phyloP scores from a whole-genome alignment of 129 eudicot genomes.

The Dittrichia graveolens region DNA sequence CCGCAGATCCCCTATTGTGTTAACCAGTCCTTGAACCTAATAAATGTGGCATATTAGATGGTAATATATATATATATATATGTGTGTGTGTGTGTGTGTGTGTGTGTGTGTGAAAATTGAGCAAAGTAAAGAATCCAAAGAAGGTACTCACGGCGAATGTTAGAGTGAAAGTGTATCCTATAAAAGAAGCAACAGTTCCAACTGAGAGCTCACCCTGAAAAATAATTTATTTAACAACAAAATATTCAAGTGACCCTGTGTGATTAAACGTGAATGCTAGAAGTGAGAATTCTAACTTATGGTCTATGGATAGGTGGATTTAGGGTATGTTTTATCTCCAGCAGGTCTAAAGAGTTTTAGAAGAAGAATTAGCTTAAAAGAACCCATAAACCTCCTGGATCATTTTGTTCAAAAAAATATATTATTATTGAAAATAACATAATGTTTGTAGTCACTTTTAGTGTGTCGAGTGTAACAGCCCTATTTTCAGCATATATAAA shows the following conservation, averaged over 20 bases:
- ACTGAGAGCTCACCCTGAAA: constrained; percentile 92
- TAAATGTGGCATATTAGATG: constrained; percentile 3
- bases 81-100: constrained; percentile 6
- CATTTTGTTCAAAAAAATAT: background rate
- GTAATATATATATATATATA: too few species aligned
- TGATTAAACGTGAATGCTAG: background rate
- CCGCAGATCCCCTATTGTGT: constrained; percentile 94
- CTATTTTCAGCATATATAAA: too few species aligned
- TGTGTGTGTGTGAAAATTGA: background rate
- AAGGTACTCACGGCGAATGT: constrained; percentile 88
- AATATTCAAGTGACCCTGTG: background rate
- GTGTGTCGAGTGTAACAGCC: too few species aligned
- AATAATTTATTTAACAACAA: background rate
- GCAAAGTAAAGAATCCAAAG: constrained; percentile 23
- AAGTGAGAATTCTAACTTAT: background rate
- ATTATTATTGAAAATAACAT: background rate
- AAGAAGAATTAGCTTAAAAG: too few species aligned
- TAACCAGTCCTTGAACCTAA: constrained; percentile 98
- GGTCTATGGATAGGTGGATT: background rate
- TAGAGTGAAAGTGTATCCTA: constrained; percentile 92
- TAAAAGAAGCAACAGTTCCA: constrained; percentile 93
- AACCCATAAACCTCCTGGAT: background rate
- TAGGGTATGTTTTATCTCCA: background rate
- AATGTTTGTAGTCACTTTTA: background rate
- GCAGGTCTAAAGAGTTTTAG: too few species aligned